Percentiles rank a stretch among this genome's conserved stretches.
These are phyloP conservation scores for Acmispon strigosus DNA, from an alignment of 306 rosid genomes.

Conservation along the genomic window DNA sequence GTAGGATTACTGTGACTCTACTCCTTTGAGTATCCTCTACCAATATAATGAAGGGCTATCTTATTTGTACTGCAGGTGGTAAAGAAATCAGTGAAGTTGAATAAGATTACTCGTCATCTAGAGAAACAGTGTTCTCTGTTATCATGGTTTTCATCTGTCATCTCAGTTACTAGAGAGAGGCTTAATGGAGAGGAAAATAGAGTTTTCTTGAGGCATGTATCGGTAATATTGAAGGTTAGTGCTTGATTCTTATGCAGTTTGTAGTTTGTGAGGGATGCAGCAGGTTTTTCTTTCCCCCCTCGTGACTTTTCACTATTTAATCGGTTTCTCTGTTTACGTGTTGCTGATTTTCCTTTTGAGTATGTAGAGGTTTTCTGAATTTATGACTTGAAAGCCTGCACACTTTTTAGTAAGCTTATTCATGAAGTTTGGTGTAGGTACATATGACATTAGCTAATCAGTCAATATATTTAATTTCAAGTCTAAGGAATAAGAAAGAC, in stretches of 20 bases:
- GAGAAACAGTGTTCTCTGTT: conserved; percentile 65
- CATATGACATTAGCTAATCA: too few species aligned
- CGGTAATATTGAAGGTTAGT: conserved; percentile 35
- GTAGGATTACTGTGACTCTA: background rate
- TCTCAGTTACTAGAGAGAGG: conserved; percentile 35
- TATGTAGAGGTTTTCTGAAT: background rate
- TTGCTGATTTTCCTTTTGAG: background rate
- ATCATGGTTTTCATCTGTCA: conserved; percentile 72
- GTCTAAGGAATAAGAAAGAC: too few species aligned
- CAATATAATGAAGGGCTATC: background rate
- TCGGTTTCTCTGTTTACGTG: conserved; percentile 1
- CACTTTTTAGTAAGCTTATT: background rate
- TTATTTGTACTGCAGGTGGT: conserved; percentile 50
- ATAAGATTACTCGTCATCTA: conserved; percentile 56
- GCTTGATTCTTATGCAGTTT: background rate
- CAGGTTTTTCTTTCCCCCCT: background rate
- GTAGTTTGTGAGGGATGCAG: background rate
- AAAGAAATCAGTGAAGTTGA: conserved; percentile 65
- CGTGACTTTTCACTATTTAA: background rate
- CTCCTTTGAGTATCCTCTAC: conserved; percentile 5
- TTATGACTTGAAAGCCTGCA: background rate
- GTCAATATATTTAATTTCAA: too few species aligned
- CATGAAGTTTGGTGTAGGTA: background rate
- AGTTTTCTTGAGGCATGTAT: conserved; percentile 45
- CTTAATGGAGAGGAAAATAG: conserved; percentile 37